Evolutionary conservation across 345 rosid species (phyloP).

Genomic region (Bruguiera parviflora): DNA sequence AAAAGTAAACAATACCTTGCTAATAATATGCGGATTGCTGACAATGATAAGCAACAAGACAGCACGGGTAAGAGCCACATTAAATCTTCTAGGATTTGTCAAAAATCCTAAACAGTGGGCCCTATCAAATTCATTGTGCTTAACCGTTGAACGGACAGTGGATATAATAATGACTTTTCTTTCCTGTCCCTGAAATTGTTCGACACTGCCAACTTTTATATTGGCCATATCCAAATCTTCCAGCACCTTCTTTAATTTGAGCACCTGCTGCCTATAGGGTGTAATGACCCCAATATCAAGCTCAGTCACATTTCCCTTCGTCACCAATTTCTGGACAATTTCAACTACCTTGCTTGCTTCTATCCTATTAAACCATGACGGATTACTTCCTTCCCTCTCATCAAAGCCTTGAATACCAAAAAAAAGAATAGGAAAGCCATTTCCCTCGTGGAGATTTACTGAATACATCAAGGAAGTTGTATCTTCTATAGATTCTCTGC

Average conservation of each 20-base stretch:
- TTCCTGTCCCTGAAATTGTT: slow-evolving; percentile 97
- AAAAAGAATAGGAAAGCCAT: slow-evolving; percentile 71
- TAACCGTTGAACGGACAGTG: slow-evolving; percentile 74
- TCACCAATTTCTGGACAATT: slow-evolving; percentile 46
- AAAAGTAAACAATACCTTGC: slow-evolving; percentile 14
- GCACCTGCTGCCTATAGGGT: slow-evolving; percentile 90
- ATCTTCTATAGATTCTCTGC: slow-evolving; percentile 52
- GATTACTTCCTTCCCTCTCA: slow-evolving; percentile 94
- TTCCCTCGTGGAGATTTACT: slow-evolving; percentile 46
- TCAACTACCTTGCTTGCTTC: slow-evolving; percentile 88
- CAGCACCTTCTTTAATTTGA: slow-evolving; percentile 62
- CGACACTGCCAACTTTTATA: slow-evolving; percentile 90
- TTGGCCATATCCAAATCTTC: slow-evolving; percentile 57
- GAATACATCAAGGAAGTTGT: slow-evolving; percentile 19
- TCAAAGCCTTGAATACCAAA: slow-evolving; percentile 95
- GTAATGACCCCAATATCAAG: slow-evolving; percentile 80
- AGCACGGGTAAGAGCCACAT: slow-evolving; percentile 32
- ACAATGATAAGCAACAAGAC: slow-evolving; percentile 22
- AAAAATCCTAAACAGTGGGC: slow-evolving; percentile 24
- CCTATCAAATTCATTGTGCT: slow-evolving; percentile 27
- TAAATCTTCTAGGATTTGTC: slow-evolving; percentile 28
- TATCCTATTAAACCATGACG: slow-evolving; percentile 90
- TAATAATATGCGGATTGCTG: slow-evolving; percentile 29
- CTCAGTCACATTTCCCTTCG: slow-evolving; percentile 43
- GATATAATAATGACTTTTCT: slow-evolving; percentile 72